Conservation (phyloP, 1,284 basidiomycete genomes). For the Coniferiporia sulphurascens region DNA sequence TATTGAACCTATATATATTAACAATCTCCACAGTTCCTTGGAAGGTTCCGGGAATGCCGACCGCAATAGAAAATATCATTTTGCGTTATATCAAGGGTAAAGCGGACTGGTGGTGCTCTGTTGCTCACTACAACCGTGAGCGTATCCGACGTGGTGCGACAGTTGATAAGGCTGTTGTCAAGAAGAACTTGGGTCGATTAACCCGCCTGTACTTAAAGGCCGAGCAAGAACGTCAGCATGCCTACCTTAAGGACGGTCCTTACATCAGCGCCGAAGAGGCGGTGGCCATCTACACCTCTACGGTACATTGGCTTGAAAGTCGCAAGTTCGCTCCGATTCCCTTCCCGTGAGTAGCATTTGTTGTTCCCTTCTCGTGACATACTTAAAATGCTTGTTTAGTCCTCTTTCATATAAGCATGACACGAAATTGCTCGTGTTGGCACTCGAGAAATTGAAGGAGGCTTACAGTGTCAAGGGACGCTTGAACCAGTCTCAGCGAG, state of each 20-base stretch:
- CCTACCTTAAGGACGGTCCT: conserved; percentile 94
- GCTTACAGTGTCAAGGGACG: conserved; percentile 98
- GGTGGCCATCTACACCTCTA: conserved; percentile 95
- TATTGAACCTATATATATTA: conserved; percentile 3
- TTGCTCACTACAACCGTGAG: conserved; percentile 92
- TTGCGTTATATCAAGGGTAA: conserved; percentile 99
- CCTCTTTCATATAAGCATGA: conserved; percentile 98
- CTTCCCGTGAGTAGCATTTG: conserved; percentile 66
- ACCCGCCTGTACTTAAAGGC: conserved; percentile 94
- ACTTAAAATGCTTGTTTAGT: conserved; percentile 31
- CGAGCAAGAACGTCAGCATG: conserved; percentile 96
- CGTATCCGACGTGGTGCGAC: conserved; percentile 95
- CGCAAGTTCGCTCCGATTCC: conserved; percentile 96
- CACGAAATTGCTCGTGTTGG: conserved; percentile 91
- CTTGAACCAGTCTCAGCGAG: conserved; percentile 93
- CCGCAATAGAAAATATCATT: conserved; percentile 98
- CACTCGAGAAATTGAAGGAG: conserved; percentile 95
- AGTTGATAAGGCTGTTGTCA: conserved; percentile 98
- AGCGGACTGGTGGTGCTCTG: conserved; percentile 98
- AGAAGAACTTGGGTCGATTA: conserved; percentile 90
- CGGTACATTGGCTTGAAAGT: conserved; percentile 96
- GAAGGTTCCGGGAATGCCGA: conserved; percentile 97
- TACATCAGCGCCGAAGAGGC: conserved; percentile 97
- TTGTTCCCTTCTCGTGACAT: background rate
- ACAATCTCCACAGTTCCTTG: conserved; percentile 59